phyloP scores from a whole-genome alignment of 2,329 filamentous ascomycete species.

The Whalleya microplaca region DNA sequence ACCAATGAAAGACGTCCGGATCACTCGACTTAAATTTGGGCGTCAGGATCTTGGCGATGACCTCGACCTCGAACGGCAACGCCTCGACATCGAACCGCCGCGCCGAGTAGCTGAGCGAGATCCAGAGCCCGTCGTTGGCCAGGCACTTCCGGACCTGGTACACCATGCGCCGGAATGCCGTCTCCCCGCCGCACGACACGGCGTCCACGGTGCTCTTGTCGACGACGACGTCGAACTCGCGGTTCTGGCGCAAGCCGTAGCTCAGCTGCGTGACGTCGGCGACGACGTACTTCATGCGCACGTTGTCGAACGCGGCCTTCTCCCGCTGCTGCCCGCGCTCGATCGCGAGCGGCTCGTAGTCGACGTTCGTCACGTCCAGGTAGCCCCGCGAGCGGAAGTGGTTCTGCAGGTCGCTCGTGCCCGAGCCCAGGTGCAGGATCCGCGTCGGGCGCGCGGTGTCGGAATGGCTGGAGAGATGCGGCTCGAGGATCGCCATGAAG shows the following conservation, averaged over 20 bases:
- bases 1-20: slow-evolving; percentile 51
- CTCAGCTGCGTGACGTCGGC: slow-evolving; percentile 49
- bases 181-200: slow-evolving; percentile 49
- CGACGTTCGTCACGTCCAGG: slow-evolving; percentile 50
- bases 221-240: slow-evolving; percentile 46
- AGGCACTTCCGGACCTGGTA: slow-evolving; percentile 41
- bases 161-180: slow-evolving; percentile 44
- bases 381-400: slow-evolving; percentile 49
- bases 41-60: slow-evolving; percentile 47
- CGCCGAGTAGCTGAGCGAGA: slow-evolving; percentile 53
- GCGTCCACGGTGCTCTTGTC: slow-evolving; percentile 57
- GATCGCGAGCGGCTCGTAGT: slow-evolving; percentile 54
- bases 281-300: slow-evolving; percentile 47
- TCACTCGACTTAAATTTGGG: slow-evolving; percentile 46
- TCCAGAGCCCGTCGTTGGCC: slow-evolving; percentile 45
- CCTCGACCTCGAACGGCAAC: slow-evolving; percentile 47
- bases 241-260: slow-evolving; percentile 12
- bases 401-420: slow-evolving; percentile 55
- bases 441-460: slow-evolving; percentile 25
- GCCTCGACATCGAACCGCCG: slow-evolving; percentile 43
- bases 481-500: slow-evolving; percentile 46
- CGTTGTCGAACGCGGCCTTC: slow-evolving; percentile 46
- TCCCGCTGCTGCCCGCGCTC: slow-evolving; percentile 48
- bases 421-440: slow-evolving; percentile 53
- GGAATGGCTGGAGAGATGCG: slow-evolving; percentile 40